Base-by-base conservation (phyloP, 2,329 filamentous ascomycete genomes). In the Fusarium sp. region DNA sequence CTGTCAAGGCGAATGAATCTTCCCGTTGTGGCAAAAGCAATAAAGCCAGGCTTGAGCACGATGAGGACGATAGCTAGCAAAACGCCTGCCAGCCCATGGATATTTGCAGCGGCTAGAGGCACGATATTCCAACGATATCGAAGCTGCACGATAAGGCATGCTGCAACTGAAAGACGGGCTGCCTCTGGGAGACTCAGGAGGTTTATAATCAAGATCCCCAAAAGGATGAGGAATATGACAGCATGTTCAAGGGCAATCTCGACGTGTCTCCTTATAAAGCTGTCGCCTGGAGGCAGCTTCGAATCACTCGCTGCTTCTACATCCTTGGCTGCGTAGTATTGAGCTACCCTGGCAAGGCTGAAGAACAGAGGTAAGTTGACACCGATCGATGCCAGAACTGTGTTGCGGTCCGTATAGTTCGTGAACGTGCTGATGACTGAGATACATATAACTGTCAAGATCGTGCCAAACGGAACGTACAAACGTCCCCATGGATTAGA, bases 281-380 rank as follows among this genome's bases (percentile, higher is more conserved):
- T 43, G 12, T 40, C 43, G 5, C 57, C 57, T 25, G 42, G 28
- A 23, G 12, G 11, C 4, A 33, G 50, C 47, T 75, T 73, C 28
- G 62, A 38, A 8, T 69, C 59, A 21, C 28, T 35, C 30, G 32
- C 40, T 30, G 50, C 32, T 32, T 67, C 57, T n/a, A 58, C 67
- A 12, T 77, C 72, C 30, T 60, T 65, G 33, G 57, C 70, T 13
- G 74, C 60, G 52, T 71, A 69, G 44, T 71, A 67, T 47, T 77
- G 73, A 9, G 75, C 73, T 9, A 75, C 12, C 21, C 60, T 64
- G 13, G 75, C 64, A 40, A 72, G 16, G 9, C 64, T 44, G 12
- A 73, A 71, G 23, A 77, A 75, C 10, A 78, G 49, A 28, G 76
- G 73, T 6, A 69, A 32, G 30, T 53, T 77, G 12, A 77, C 43